Base-by-base conservation (phyloP, 345 rosid species). In the Adansonia digitata region DNA sequence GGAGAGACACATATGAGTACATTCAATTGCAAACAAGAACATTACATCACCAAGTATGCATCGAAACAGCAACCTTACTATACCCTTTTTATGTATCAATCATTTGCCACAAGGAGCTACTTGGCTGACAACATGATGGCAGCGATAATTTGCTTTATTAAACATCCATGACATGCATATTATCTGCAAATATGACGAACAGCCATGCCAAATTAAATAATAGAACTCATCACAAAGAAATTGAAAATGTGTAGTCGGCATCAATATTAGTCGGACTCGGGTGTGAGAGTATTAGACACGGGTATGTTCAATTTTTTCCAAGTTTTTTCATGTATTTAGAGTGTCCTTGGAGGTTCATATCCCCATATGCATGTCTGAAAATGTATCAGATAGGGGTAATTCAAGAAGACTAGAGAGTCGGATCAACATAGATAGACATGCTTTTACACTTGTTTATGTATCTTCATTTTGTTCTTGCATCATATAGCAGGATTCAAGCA, bases 121-220 rank as follows among this genome's bases (percentile, higher is more conserved):
- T 11, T 13, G 53, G 68, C 75, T 56, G 34, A 65, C 53, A 74
- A 65, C 14, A 39, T 11, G 66, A 77, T 15, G 62, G 24, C 7
- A 22, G 48, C 5, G 22, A 62, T 2, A 27, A 8, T 72, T 39
- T 68, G 57, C 74, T 35, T 35, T n/a, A 75, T 73, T 53, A 68
- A 43, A 37, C 35, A 57, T 26, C 63, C 35, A 57, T 56, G 4
- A 42, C n/a, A 7, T 11, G 29, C 27, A 64, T 40, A 70, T 45
- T 34, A 75, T 68, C 85, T 72, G 79, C 79, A 74, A 75, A 77
- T 27, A 72, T 13, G 45, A 63, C 40, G 40, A 71, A n/a, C 15
- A 67, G 49, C 24, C 35, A 13, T 26, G 34, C 35, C 63, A 26
- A 57, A 57, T 27, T 27, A 12, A 57, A 27, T 18, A 27, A 27